Conservation (phyloP, 2,329 filamentous ascomycete genomes). For the Colletotrichum higginsianum region DNA sequence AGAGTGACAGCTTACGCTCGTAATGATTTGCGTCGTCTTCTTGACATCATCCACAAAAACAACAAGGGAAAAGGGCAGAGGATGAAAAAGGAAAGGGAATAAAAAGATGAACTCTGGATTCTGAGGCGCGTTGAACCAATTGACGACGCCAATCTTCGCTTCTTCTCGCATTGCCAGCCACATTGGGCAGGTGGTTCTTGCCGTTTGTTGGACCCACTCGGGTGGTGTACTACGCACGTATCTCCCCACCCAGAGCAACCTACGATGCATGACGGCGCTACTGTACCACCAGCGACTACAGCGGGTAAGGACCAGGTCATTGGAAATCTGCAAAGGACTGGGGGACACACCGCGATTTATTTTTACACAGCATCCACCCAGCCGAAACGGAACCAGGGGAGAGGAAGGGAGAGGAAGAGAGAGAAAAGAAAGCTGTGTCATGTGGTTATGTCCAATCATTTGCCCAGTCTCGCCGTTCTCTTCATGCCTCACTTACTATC, state of each 20-base stretch:
- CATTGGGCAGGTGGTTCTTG: conserved; percentile 30
- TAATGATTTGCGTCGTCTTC: background rate
- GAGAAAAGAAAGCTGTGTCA: conserved; percentile 5
- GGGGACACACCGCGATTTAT: conserved; percentile 13
- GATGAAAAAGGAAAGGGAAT: too few relatives aligned
- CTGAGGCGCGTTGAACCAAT: background rate
- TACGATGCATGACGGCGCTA: conserved; percentile 1
- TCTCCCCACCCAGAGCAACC: background rate
- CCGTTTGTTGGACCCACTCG: background rate
- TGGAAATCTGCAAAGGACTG: background rate
- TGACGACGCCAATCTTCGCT: background rate
- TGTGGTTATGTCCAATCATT: background rate
- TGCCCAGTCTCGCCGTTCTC: background rate
- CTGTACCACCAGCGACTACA: background rate
- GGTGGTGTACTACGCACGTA: background rate
- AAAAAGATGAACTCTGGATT: background rate
- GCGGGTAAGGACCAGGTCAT: conserved; percentile 4
- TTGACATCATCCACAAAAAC: background rate
- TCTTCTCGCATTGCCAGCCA: conserved; percentile 29
- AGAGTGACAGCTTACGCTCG: background rate
- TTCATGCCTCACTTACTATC: background rate
- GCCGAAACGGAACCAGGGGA: conserved; percentile 17
- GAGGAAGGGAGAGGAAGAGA: background rate
- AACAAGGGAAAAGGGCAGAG: too few relatives aligned
- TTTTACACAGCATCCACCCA: conserved; percentile 21